Evolutionary conservation across 352 stramenopile species (phyloP), one percentile per base, ranked within the genome.

Genomic region (Globisporangium polare): DNA sequence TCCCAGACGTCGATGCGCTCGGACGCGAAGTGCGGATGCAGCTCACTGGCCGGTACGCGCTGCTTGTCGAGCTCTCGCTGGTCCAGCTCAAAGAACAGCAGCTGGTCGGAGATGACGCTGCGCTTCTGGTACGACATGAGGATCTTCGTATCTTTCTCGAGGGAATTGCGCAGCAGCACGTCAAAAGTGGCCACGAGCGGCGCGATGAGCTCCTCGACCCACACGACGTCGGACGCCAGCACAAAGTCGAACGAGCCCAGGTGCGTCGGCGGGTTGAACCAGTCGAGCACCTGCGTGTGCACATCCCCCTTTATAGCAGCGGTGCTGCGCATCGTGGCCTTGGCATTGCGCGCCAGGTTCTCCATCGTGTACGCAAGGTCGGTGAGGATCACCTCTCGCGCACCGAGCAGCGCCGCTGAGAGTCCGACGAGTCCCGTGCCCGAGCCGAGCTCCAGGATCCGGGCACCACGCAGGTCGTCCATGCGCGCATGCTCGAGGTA

Each of bases 141-240:
- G 13, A 92, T 66, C 27, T 60, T 70, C 5, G 77, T 83, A 10
- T 68, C 53, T 27, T 62, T 31, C 5, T 18, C 26, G 12, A n/a
- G 8, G 0, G 80, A 89, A 46, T 77, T 54, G 4, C 58, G 65
- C 41, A 90, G 39, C 49, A 94, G 54, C 6, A 49, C 56, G 18
- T 78, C 71, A 39, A 97, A 80, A 0, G 89, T 95, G 17, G 63
- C 18, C 18, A 96, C 90, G 20, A 97, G 83, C 31, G 91, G 86
- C 3, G 72, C 62, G 29, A 97, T 93, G 41, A 97, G 83, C 58
- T 91, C 75, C 46, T 94, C 77, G 18, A 97, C 74, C 90, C 91
- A 97, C 39, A 97, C 89, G 51, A 97, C 90, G 66, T 97, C 91
- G 8, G 91, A 93, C 26, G 87, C 89, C 26, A 97, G 52, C 29